phyloP scores from a whole-genome alignment of 176 grass and related monocot genomes.

The Leersia perrieri region DNA sequence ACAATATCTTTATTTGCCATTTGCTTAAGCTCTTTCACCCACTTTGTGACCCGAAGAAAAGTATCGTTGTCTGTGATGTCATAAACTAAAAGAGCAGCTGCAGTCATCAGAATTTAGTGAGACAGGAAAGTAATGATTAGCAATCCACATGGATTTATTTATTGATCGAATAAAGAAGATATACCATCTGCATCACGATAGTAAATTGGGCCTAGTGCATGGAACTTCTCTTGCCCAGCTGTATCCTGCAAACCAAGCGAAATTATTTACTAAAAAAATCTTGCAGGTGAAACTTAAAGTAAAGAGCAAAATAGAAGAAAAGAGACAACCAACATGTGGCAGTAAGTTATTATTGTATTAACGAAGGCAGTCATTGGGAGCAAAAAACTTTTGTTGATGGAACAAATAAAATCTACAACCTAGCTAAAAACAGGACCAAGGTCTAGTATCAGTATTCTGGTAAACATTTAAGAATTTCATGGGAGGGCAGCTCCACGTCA shows the following conservation, averaged over 20 bases:
- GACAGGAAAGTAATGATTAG: neutral
- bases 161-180: neutral
- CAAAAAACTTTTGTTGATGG: neutral
- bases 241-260: conserved; percentile 51
- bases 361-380: neutral
- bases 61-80: conserved; percentile 67
- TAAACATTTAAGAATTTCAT: neutral
- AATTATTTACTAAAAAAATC: neutral
- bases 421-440: neutral
- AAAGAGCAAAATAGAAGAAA: neutral
- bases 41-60: conserved; percentile 76
- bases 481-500: neutral
- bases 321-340: neutral
- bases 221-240: conserved; percentile 84
- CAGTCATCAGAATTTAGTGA: conserved; percentile 20
- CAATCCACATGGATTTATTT: neutral
- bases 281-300: neutral
- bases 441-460: neutral
- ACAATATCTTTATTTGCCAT: conserved; percentile 80
- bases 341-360: neutral
- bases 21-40: conserved; percentile 87
- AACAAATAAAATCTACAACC: neutral
- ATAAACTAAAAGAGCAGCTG: conserved; percentile 88
- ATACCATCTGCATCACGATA: conserved; percentile 81
- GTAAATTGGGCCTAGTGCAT: conserved; percentile 79